Base-by-base conservation (phyloP, 768 basidiomycete genomes). In the Hysterangium stoloniferum region DNA sequence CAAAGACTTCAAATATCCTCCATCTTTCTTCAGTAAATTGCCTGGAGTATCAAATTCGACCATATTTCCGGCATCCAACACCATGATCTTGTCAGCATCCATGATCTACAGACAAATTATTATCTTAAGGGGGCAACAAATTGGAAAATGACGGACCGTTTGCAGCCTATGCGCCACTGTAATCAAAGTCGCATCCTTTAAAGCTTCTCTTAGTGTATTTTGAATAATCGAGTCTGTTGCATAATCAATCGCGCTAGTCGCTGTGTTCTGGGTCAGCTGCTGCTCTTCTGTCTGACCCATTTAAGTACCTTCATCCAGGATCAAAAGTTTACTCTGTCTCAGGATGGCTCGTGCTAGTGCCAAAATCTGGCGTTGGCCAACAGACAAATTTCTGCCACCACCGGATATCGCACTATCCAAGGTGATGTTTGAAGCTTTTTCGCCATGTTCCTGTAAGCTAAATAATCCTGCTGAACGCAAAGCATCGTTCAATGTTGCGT, bases 11-110 rank as follows among this genome's bases (percentile, higher is more conserved):
- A 82, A 65, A 51, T 66, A 62, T 4, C 80, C 76, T n/a, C 66
- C 65, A 46, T 77, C 65, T 38, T 77, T 77, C 42, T 63, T 64
- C 35, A 86, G 68, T 36, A 87, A 66, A 6, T 64, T 66, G 13
- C 51, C 57, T 1, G 82, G 82, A 7, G 65, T 57, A 32, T 76
- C 79, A 52, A 74, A 82, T 54, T 83, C 79, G 33, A 70, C 63
- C 68, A n/a, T n/a, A n/a, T n/a, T n/a, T 6, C 57, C 57, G 17
- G 56, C 53, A 32, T 58, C 57, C 27, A 58, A 43, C 1, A 58
- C 57, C 57, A 58, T 58, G 38, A 82, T 76, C 56, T 76, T 76
- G 59, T 82, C 79, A 3, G 78, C 75, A 45, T 80, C 79, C 68
- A 79, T 78, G 53, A 82, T 75, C 34, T 35, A n/a, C n/a, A n/a